A percentile compares a stretch with the other conserved stretches of the same genome.
These are phyloP conservation scores for Margaritispora aquatica DNA, from an alignment of 495 filamentous ascomycete genomes.

Conservation along the genomic window DNA sequence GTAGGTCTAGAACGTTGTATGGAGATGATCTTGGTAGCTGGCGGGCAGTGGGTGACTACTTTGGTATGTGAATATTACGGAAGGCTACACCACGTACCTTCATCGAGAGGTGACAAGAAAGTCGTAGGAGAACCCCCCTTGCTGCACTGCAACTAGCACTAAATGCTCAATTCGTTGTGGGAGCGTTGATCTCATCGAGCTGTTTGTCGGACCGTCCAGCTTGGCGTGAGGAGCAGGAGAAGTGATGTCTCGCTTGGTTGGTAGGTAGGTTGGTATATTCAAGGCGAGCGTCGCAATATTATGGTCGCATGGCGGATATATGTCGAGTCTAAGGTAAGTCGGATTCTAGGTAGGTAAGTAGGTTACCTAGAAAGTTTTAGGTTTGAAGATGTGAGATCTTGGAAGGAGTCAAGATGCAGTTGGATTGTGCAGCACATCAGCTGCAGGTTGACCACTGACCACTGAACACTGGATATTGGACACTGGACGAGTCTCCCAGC, in stretches of 20 bases:
- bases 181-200: constrained; percentile 22
- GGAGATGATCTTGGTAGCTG: neutral
- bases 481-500: too few species aligned
- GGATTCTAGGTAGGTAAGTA: too few species aligned
- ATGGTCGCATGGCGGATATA: neutral
- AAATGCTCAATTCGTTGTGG: constrained; percentile 18
- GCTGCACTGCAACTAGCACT: constrained; percentile 20
- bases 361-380: neutral
- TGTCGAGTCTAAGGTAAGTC: neutral
- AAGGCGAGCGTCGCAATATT: neutral
- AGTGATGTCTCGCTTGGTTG: neutral
- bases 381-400: neutral
- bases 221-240: neutral
- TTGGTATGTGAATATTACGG: neutral
- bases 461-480: too few species aligned
- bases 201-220: neutral
- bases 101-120: constrained; percentile 13
- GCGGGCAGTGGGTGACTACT: neutral
- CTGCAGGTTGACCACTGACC: too few species aligned
- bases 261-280: neutral
- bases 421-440: neutral
- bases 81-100: constrained; percentile 24
- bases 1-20: neutral
- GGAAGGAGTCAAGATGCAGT: neutral
- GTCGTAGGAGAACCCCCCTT: constrained; percentile 21